Conservation (phyloP, 495 filamentous ascomycete species). For the Penicillium subrubescens region DNA sequence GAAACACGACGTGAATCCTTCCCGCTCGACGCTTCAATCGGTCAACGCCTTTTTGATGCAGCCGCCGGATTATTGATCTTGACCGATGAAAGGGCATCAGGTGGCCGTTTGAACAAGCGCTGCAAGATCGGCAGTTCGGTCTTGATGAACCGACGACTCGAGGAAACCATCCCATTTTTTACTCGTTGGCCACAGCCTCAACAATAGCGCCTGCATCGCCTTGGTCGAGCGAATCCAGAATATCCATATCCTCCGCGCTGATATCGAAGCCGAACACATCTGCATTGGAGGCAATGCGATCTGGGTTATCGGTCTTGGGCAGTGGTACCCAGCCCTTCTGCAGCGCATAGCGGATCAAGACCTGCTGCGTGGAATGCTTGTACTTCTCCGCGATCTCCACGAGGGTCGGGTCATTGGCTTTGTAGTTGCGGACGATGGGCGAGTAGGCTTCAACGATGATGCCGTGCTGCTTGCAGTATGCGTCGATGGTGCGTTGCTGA, state of each 20-base stretch:
- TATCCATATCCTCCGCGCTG: constrained; percentile 61
- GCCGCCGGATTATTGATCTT: constrained; percentile 38
- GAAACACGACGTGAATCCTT: constrained; percentile 75
- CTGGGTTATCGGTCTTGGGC: constrained; percentile 68
- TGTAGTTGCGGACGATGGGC: constrained; percentile 64
- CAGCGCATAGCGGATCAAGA: constrained; percentile 56
- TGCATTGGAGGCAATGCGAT: constrained; percentile 65
- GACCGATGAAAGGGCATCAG: neutral
- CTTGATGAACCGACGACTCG: neutral
- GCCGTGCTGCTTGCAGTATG: constrained; percentile 61
- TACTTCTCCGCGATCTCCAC: constrained; percentile 55
- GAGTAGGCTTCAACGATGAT: constrained; percentile 69
- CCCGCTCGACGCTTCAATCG: constrained; percentile 77
- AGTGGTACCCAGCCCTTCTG: constrained; percentile 75
- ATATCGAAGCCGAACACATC: constrained; percentile 69
- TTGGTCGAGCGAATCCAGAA: constrained; percentile 69
- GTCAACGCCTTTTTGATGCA: constrained; percentile 87
- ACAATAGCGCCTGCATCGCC: constrained; percentile 54
- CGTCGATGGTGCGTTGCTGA: constrained; percentile 62
- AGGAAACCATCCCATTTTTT: constrained; percentile 3
- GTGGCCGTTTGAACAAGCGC: neutral
- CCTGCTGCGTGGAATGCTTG: constrained; percentile 51
- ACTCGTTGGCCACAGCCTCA: constrained; percentile 53
- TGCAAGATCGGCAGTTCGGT: too few relatives aligned
- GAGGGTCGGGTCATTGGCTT: constrained; percentile 57